Conservation (phyloP, 768 basidiomycete species). For the Auricularia heimuer region DNA sequence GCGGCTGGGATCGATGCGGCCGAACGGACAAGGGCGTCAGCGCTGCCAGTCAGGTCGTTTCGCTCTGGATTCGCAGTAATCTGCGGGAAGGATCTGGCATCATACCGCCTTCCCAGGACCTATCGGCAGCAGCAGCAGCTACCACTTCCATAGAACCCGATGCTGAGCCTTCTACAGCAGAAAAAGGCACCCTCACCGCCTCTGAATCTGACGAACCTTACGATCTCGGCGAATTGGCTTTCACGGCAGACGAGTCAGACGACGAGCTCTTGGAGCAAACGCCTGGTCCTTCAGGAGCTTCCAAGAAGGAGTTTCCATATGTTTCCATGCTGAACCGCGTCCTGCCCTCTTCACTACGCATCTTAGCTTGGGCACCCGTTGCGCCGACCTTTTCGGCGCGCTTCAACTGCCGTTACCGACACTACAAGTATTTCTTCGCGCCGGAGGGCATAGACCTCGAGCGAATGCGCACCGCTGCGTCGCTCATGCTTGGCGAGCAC, state of each 20-base stretch:
- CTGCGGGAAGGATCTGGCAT: conserved; percentile 19
- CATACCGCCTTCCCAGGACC: neutral
- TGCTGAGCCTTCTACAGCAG: conserved; percentile 22
- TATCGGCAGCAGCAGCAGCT: neutral
- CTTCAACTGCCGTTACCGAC: conserved; percentile 74
- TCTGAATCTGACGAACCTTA: conserved; percentile 1
- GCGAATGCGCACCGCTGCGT: conserved; percentile 68
- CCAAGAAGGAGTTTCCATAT: conserved; percentile 58
- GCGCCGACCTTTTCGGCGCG: conserved; percentile 72
- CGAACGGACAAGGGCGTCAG: conserved; percentile 94
- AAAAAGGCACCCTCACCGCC: conserved; percentile 5
- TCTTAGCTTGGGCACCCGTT: conserved; percentile 93
- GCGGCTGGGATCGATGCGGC: conserved; percentile 86
- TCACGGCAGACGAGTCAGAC: conserved; percentile 14
- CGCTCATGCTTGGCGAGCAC: conserved; percentile 71
- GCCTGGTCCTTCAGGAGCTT: conserved; percentile 12
- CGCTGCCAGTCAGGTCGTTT: conserved; percentile 87
- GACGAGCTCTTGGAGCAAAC: conserved; percentile 15
- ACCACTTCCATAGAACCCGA: neutral
- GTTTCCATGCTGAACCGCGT: conserved; percentile 73
- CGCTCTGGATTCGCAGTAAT: conserved; percentile 79
- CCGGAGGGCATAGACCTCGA: conserved; percentile 53
- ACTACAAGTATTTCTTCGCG: conserved; percentile 98
- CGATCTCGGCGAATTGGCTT: conserved; percentile 7
- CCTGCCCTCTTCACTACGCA: conserved; percentile 80